Base-by-base conservation (phyloP, 2,329 filamentous ascomycete species). In the Sclerotinia trifoliorum region DNA sequence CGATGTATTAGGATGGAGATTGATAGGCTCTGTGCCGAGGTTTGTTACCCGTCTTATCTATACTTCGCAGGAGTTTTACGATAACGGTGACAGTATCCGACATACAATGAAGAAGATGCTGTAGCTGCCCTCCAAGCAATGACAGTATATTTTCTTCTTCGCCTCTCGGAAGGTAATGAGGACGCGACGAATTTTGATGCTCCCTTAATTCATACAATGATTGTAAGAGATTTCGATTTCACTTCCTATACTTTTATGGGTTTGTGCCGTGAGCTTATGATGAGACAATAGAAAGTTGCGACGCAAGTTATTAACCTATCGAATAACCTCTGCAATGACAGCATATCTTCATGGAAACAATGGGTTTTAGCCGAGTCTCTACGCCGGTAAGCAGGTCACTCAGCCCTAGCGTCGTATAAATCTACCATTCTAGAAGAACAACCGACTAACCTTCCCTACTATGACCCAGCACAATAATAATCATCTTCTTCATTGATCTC, bases 81-180 rank as follows among this genome's bases (percentile, higher is more conserved):
- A 10, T 46, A 10, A 42, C n/a, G 5, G 6, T 2, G 44, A 6
- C 46, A 73, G 72, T 70, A 57, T 46, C 21, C 35, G 2, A 29
- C 26, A 5, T 71, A 69, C 42, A 66, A 48, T 39, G 66, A 66
- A 7, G 7, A 24, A 21, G 62, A 71, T 46, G 24, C 58, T 11
- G 65, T 73, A 10, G 71, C 71, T 63, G 71, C 72, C 29, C 65
- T 72, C 24, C 72, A 73, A 54, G 70, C 71, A 17, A 69, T 73
- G 4, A 62, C 67, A 0, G 39, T 73, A 0, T 73, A 73, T 52
- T 58, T 71, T 19, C 63, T 73, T 26, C 58, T 73, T 17, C 66
- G 70, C 6, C 21, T 73, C 5, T 69, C 68, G 8, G 72, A 73
- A 65, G 54, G 67, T 15, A 63, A 70, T 51, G 63, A 70, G 15